Conservation (phyloP, 345 rosid genomes). For the Nephelium lappaceum region DNA sequence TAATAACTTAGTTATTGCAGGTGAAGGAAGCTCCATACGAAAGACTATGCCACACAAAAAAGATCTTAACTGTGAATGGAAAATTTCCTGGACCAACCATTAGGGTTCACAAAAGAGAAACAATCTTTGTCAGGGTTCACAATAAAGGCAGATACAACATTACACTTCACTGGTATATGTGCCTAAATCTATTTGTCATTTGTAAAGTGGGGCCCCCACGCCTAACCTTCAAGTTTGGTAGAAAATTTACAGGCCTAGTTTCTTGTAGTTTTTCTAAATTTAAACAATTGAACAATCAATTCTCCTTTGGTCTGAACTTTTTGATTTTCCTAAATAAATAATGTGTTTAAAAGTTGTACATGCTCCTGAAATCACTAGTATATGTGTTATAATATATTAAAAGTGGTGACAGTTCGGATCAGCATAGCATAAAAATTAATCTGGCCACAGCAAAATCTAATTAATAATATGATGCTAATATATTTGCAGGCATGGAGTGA, state of each 20-base stretch:
- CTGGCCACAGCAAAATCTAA: too few relatives aligned
- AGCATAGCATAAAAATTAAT: too few relatives aligned
- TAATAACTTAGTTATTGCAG: slow-evolving; percentile 8
- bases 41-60: slow-evolving; percentile 39
- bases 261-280: too few relatives aligned
- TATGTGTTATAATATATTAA: neutral
- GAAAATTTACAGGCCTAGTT: neutral
- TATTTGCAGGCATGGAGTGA: slow-evolving; percentile 45
- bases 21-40: slow-evolving; percentile 31
- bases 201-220: neutral
- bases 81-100: slow-evolving; percentile 40
- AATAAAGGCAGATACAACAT: slow-evolving; percentile 30
- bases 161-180: slow-evolving; percentile 40
- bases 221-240: neutral
- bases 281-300: neutral
- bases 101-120: slow-evolving; percentile 28
- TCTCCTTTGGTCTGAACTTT: neutral
- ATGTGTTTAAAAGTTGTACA: neutral
- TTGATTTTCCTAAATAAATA: neutral
- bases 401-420: too few relatives aligned
- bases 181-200: neutral
- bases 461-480: too few relatives aligned
- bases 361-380: neutral
- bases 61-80: slow-evolving; percentile 36
- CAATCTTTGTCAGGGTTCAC: slow-evolving; percentile 30